These are phyloP conservation scores for Mortierella sp. DNA, from an alignment of 371 early-diverging fungal species.

Conservation along the genomic window DNA sequence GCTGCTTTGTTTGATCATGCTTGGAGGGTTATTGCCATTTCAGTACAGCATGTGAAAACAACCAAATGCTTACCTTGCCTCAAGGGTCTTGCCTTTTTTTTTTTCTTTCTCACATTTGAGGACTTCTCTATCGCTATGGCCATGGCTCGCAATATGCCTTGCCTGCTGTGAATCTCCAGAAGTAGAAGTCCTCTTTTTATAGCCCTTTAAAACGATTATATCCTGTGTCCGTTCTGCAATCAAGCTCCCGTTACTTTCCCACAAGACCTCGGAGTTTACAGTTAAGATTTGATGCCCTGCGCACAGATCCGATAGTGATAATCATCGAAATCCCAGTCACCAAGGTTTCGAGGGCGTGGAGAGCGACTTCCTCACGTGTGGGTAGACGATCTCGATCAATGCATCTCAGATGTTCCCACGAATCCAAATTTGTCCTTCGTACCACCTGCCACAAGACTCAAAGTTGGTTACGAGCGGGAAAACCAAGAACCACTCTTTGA, in stretches of 20 bases:
- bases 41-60: constrained; percentile 4
- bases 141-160: too few species aligned
- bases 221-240: too few species aligned
- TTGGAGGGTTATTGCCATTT: neutral
- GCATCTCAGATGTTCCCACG: constrained; percentile 19
- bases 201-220: too few species aligned
- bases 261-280: constrained; percentile 2
- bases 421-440: constrained; percentile 9
- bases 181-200: too few species aligned
- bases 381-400: neutral
- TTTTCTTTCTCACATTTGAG: neutral
- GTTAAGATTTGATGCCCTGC: neutral
- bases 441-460: neutral
- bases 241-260: too few species aligned
- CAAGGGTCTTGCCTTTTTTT: neutral
- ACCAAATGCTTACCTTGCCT: neutral
- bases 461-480: constrained; percentile 22
- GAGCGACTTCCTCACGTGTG: neutral
- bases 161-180: too few species aligned
- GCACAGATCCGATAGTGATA: constrained; percentile 33
- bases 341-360: neutral
- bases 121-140: neutral
- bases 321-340: constrained; percentile 15
- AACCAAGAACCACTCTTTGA: constrained; percentile 30
- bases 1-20: neutral